Evolutionary conservation across 2,329 filamentous ascomycete species (phyloP).

Genomic region (Fusarium euwallaceae): DNA sequence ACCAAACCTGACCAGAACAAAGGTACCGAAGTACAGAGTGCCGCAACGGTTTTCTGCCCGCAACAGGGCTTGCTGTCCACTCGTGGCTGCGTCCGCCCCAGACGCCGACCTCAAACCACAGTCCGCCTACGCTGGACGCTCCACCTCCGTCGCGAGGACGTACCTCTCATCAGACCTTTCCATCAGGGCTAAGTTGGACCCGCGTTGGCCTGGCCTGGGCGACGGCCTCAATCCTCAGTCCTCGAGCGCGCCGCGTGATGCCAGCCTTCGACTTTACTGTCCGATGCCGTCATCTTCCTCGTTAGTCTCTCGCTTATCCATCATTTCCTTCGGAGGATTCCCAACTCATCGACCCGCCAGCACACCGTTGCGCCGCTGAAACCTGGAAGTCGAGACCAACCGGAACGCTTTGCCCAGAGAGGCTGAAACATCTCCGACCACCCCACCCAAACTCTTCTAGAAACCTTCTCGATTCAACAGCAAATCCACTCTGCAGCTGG

Average conservation of each 20-base stretch:
- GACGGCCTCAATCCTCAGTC: slow-evolving; percentile 49
- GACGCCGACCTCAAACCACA: slow-evolving; percentile 47
- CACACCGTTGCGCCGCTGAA: slow-evolving; percentile 38
- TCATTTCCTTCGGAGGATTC: slow-evolving; percentile 40
- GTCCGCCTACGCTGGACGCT: slow-evolving; percentile 42
- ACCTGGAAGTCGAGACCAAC: slow-evolving; percentile 39
- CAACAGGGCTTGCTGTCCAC: slow-evolving; percentile 41
- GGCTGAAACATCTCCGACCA: slow-evolving; percentile 44
- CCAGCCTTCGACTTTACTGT: slow-evolving; percentile 18
- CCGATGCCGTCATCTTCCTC: slow-evolving; percentile 40
- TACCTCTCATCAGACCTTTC: slow-evolving; percentile 29
- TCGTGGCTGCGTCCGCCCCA: slow-evolving; percentile 46
- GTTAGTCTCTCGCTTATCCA: slow-evolving; percentile 27
- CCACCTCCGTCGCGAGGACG: slow-evolving; percentile 41
- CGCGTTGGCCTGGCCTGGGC: slow-evolving; percentile 37
- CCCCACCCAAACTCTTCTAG: slow-evolving; percentile 45
- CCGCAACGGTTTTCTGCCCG: slow-evolving; percentile 33
- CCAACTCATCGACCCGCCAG: slow-evolving; percentile 36
- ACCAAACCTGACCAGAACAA: neutral
- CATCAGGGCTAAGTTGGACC: slow-evolving; percentile 38
- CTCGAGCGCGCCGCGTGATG: slow-evolving; percentile 40
- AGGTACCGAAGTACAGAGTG: slow-evolving; percentile 36
- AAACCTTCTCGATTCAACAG: slow-evolving; percentile 43
- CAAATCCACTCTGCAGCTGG: slow-evolving; percentile 29
- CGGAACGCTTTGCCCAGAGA: slow-evolving; percentile 21